Evolutionary conservation across 495 filamentous ascomycete species (phyloP).

Genomic region (Penicillium riverlandense): DNA sequence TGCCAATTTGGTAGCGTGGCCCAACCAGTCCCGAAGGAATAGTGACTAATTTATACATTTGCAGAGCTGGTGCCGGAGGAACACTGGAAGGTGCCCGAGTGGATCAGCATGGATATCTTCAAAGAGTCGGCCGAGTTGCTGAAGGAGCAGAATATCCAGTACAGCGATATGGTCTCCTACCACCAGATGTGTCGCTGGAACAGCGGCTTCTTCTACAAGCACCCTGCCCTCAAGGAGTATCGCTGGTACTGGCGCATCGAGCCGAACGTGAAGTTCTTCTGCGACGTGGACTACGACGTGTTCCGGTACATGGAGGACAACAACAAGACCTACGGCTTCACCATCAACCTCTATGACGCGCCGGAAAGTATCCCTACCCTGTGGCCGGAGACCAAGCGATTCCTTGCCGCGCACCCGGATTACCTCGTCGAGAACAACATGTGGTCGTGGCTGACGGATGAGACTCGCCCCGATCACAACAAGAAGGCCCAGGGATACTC

Average conservation of each 20-base stretch:
- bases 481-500: conserved; percentile 81
- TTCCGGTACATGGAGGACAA: conserved; percentile 97
- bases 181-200: conserved; percentile 99
- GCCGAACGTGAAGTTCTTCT: conserved; percentile 99
- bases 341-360: conserved; percentile 93
- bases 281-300: conserved; percentile 96
- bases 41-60: conserved; percentile 8
- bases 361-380: conserved; percentile 77
- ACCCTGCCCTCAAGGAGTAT: conserved; percentile 72
- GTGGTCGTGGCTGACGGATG: conserved; percentile 79
- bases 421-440: conserved; percentile 80
- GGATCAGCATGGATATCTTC: conserved; percentile 87
- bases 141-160: conserved; percentile 79
- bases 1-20: conserved; percentile 65
- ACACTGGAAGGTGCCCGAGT: conserved; percentile 87
- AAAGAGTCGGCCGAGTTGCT: conserved; percentile 77
- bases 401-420: conserved; percentile 77
- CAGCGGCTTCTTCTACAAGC: conserved; percentile 94
- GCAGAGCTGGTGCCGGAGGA: conserved; percentile 81
- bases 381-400: conserved; percentile 93
- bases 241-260: conserved; percentile 99
- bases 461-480: conserved; percentile 72
- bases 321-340: conserved; percentile 98
- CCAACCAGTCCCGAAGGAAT: not conserved
- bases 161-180: conserved; percentile 80